Percentiles rank a stretch among this genome's conserved stretches.
Conservation (phyloP, 352 stramenopile species). For the Pythium scleroteichum region DNA sequence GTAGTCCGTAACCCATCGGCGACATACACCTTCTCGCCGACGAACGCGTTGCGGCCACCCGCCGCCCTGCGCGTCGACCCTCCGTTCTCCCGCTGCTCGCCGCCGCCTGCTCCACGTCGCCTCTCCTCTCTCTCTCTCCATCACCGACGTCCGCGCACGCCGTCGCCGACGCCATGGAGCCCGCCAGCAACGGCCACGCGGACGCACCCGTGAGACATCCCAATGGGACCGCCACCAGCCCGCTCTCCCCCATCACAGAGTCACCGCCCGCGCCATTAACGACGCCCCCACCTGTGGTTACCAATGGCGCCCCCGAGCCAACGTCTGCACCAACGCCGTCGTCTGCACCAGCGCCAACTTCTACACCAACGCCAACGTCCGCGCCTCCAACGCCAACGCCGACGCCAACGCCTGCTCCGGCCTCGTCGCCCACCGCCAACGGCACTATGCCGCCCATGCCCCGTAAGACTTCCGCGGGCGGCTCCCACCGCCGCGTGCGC, state of each 20-base stretch:
- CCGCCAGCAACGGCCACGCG: background rate
- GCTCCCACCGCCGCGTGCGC: constrained; percentile 44
- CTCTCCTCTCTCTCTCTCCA: background rate
- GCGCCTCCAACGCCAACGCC: background rate
- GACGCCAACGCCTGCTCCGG: background rate
- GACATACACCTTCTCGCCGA: too few species aligned
- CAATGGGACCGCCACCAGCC: background rate
- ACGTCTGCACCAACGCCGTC: background rate
- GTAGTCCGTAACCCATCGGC: background rate
- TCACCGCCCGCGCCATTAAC: background rate
- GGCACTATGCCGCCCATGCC: constrained; percentile 39
- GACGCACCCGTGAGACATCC: constrained; percentile 9
- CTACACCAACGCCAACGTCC: background rate
- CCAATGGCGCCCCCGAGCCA: background rate
- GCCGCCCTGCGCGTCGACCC: background rate
- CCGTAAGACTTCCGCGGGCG: constrained; percentile 22
- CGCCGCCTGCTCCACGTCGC: background rate
- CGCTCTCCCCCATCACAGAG: background rate
- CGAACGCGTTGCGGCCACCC: background rate
- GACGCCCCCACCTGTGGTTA: background rate
- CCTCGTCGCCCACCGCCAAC: background rate
- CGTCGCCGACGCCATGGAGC: too few species aligned
- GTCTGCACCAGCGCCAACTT: background rate
- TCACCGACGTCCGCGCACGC: too few species aligned
- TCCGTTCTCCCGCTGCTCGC: background rate